Evolutionary conservation across 352 stramenopile species (phyloP), one percentile per base, ranked within the genome.

Genomic region (Globisporangium perplexum): DNA sequence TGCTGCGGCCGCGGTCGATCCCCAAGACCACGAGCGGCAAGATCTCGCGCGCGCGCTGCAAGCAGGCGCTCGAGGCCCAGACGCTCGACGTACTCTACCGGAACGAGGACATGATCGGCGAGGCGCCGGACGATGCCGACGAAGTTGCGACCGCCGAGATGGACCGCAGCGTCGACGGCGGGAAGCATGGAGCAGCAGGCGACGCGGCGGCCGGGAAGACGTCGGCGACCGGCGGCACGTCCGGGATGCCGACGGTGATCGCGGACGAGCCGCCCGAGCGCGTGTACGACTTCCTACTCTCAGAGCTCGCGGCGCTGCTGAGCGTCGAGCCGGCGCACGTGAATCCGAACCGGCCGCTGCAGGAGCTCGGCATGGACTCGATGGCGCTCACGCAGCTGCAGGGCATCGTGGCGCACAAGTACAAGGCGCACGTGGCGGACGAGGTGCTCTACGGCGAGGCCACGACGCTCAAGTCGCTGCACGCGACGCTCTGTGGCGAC

Each of bases 11-110:
- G 33, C 86, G 88, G 31, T 93, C 91, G 2, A 97, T 99, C 49
- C 90, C 94, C 8, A 99, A 99, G 71, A 99, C 97, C 2, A 99
- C 93, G 15, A 98, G 94, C 63, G 97, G 97, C 10, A 99, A 99
- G 69, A 99, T 99, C 66, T 96, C 93, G 23, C 86, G 97, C 55
- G 74, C 80, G n/a, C 92, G 88, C 45, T 93, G 87, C 60, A 88
- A 80, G 56, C 73, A 74, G 62, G 78, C 77, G 22, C 59, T 94
- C 4, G 64, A 79, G 36, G 62, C 80, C 1, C 81, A 90, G 26
- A 65, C 67, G 20, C 62, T 93, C 17, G 63, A 77, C 7, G 76
- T 85, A 50, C 51, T 93, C 8, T 90, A 92, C 52, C 79, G 79
- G 28, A 91, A 91, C 44, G 81, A 91, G 47, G 81, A 91, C 48